Evolutionary conservation across 2,329 filamentous ascomycete species (phyloP), one percentile per base, ranked within the genome.

Genomic region (Cladobotryum mycophilum): DNA sequence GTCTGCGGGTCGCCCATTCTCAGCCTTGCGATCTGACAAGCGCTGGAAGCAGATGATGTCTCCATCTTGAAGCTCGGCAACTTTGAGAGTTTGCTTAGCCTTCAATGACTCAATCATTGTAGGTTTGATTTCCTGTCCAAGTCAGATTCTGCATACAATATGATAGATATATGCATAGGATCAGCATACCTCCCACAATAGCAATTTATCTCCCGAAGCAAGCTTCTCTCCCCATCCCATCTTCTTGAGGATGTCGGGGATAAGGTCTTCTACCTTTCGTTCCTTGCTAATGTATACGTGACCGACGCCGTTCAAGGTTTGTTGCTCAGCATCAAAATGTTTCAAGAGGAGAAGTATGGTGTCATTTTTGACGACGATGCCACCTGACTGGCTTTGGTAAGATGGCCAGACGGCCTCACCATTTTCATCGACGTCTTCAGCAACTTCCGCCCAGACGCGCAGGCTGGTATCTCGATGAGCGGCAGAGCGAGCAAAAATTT

Each of bases 91-190:
- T 63, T 89, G 84, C 71, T 96, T 97, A 0, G 85, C 80, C 70
- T 96, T 97, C 75, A 99, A 86, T 6, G 81, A 79, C 64, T 99
- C 95, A 58, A 99, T 96, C 91, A 97, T 97, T 53, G 84, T 88
- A 47, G 91, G 90, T 70, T 97, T 99, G 70, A 99, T 97, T 73
- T 99, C 93, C 78, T 81, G 34, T 41, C 22, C 46, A 35, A 36
- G 58, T 59, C 53, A 43, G 42, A 45, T 33, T 47, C 41, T 13
- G 20, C 18, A 13, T 6, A 37, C 2, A 12, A 14, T 14, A 25
- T 6, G 51, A 30, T 42, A 44, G 51, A 30, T 42, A 44, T 4
- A 11, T 1, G 13, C 9, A n/a, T 17, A 36, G 30, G 15, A 33
- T 12, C 4, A 1, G 1, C 54, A 30, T 70, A 81, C 79, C 71